Evolutionary conservation across 331 rosid species (phyloP).

Genomic region (Saraca asoca): DNA sequence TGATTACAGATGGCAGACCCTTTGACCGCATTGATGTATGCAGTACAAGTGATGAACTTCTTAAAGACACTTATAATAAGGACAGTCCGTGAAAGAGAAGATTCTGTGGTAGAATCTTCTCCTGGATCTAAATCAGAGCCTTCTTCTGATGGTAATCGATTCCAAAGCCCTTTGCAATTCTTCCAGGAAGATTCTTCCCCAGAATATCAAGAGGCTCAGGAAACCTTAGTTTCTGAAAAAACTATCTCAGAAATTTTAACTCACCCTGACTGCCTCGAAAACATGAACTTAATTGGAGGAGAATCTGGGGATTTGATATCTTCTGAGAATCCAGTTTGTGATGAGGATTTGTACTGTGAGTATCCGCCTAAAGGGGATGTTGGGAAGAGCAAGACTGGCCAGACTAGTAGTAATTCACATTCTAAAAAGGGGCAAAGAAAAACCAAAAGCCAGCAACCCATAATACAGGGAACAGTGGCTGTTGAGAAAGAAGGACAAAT

Average conservation of each 20-base stretch:
- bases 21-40: conserved; percentile 87
- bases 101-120: conserved; percentile 52
- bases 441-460: conserved; percentile 41
- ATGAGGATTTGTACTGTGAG: conserved; percentile 42
- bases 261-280: conserved; percentile 31
- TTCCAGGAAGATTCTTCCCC: conserved; percentile 41
- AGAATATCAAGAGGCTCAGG: conserved; percentile 47
- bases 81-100: conserved; percentile 64
- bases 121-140: conserved; percentile 51
- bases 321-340: conserved; percentile 39
- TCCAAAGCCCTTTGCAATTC: conserved; percentile 48
- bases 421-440: conserved; percentile 49
- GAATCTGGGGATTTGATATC: conserved; percentile 40
- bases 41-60: conserved; percentile 94
- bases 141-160: conserved; percentile 48
- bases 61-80: conserved; percentile 73
- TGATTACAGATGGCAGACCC: conserved; percentile 88
- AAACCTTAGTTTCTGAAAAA: conserved; percentile 36
- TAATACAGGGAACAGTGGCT: conserved; percentile 29
- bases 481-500: conserved; percentile 45
- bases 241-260: conserved; percentile 38
- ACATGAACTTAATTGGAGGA: conserved; percentile 30
- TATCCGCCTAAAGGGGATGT: conserved; percentile 44
- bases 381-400: conserved; percentile 47
- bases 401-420: conserved; percentile 52